Percentiles rank a stretch among this genome's conserved stretches.
These are phyloP conservation scores for Myxozyma kluyveri DNA, from an alignment of 805 yeast species.

Conservation along the genomic window DNA sequence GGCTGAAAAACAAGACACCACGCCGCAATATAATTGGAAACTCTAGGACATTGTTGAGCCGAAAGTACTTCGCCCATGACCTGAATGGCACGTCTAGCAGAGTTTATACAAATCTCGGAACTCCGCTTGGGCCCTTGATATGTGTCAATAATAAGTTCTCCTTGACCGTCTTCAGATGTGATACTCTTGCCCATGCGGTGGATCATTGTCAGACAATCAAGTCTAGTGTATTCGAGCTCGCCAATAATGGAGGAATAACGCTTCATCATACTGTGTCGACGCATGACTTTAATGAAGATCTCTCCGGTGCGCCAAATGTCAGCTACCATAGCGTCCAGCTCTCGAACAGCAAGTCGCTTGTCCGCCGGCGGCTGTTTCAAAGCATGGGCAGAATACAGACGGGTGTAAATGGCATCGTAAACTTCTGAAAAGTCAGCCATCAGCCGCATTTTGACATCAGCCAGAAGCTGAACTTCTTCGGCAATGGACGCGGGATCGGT, in stretches of 20 bases:
- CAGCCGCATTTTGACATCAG: background rate
- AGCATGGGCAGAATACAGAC: slow-evolving; percentile 19
- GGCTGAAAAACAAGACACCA: slow-evolving; percentile 20
- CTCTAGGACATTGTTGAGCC: background rate
- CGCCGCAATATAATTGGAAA: background rate
- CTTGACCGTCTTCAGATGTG: slow-evolving; percentile 1
- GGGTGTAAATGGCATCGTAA: slow-evolving; percentile 14
- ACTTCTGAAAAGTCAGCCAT: slow-evolving; percentile 2
- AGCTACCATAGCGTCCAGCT: slow-evolving; percentile 8
- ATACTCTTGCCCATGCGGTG: slow-evolving; percentile 11
- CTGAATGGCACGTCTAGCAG: slow-evolving; percentile 16
- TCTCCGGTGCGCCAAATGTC: slow-evolving; percentile 5
- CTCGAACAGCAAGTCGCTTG: slow-evolving; percentile 14
- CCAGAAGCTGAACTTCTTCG: slow-evolving; percentile 4
- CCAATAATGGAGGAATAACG: slow-evolving; percentile 7
- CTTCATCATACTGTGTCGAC: background rate
- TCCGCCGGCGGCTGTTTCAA: slow-evolving; percentile 5
- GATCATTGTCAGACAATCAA: slow-evolving; percentile 15
- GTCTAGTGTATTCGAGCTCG: slow-evolving; percentile 9
- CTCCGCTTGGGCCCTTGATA: slow-evolving; percentile 7
- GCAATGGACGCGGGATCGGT: too few relatives aligned
- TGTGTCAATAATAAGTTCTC: slow-evolving; percentile 1
- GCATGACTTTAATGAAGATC: background rate
- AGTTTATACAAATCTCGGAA: slow-evolving; percentile 7
- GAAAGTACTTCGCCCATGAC: slow-evolving; percentile 1